Evolutionary conservation across 108 stramenopile species (phyloP).

Genomic region (Cylindrotheca closterium): DNA sequence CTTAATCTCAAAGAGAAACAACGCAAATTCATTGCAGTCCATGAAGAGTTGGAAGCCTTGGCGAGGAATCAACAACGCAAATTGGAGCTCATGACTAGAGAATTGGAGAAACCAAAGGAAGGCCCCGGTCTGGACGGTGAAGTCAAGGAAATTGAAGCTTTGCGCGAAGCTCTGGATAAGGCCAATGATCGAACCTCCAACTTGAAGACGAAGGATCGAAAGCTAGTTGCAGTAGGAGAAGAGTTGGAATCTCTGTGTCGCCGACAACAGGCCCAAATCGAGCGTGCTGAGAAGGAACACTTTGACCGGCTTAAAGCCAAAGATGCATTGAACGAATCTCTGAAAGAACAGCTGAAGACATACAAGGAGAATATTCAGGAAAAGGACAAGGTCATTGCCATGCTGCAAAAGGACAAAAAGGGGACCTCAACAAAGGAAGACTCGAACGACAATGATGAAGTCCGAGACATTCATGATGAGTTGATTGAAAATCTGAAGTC

Average conservation of each 20-base stretch:
- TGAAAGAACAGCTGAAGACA: background rate
- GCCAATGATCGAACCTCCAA: background rate
- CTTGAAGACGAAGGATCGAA: background rate
- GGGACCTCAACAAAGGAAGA: background rate
- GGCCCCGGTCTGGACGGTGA: background rate
- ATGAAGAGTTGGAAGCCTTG: background rate
- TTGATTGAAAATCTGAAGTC: background rate
- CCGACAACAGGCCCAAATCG: background rate
- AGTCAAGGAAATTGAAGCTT: background rate
- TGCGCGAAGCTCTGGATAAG: background rate
- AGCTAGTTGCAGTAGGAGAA: background rate
- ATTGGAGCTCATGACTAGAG: background rate
- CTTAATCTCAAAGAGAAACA: background rate
- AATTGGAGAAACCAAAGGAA: background rate
- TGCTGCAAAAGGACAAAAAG: background rate
- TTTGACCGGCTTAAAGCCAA: background rate
- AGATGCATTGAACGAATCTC: background rate
- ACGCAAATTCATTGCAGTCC: background rate
- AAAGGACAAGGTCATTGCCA: background rate
- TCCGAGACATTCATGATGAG: background rate
- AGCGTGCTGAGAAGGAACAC: background rate
- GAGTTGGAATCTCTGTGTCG: background rate
- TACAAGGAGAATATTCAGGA: background rate
- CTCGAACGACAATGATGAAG: background rate
- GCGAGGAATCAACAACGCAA: background rate